Evolutionary conservation across 2,329 filamentous ascomycete genomes (phyloP).

Genomic region (Alternaria gaisen): DNA sequence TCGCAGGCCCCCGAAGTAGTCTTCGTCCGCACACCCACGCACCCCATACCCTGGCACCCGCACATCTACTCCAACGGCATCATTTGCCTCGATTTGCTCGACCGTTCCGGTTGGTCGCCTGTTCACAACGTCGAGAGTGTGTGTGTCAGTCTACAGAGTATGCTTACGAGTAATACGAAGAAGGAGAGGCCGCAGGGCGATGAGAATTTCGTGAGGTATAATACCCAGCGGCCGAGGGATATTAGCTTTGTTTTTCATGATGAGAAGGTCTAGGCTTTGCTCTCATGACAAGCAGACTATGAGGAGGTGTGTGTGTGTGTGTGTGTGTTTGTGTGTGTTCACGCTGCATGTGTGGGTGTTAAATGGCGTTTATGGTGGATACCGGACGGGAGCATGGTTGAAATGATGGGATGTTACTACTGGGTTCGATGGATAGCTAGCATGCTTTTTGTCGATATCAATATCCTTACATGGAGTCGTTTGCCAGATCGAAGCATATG

Average conservation of each 20-base stretch:
- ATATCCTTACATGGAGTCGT: not conserved
- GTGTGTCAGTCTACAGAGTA: constrained; percentile 97
- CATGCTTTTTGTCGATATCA: not conserved
- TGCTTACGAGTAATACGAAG: constrained; percentile 94
- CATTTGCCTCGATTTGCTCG: constrained; percentile 94
- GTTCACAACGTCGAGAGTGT: constrained; percentile 97
- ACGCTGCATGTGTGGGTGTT: not conserved
- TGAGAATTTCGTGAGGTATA: constrained; percentile 84
- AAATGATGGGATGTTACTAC: not conserved
- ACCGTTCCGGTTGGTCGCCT: constrained; percentile 88
- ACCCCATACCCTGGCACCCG: constrained; percentile 87
- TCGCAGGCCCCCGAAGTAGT: constrained; percentile 88
- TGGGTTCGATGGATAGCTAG: not conserved
- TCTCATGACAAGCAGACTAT: no score
- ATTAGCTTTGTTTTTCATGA: constrained; percentile 97
- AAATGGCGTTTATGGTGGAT: not conserved
- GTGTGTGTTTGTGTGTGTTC: not conserved
- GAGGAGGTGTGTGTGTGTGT: constrained; percentile 11
- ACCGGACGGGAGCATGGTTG: no score
- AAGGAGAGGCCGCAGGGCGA: constrained; percentile 91
- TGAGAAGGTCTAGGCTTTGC: constrained; percentile 61
- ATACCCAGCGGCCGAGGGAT: constrained; percentile 81
- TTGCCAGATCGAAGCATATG: no score
- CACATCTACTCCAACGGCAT: constrained; percentile 99
- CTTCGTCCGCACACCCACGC: constrained; percentile 71